Evolutionary conservation across 2,329 filamentous ascomycete species (phyloP).

Genomic region (Penicillium sp.): DNA sequence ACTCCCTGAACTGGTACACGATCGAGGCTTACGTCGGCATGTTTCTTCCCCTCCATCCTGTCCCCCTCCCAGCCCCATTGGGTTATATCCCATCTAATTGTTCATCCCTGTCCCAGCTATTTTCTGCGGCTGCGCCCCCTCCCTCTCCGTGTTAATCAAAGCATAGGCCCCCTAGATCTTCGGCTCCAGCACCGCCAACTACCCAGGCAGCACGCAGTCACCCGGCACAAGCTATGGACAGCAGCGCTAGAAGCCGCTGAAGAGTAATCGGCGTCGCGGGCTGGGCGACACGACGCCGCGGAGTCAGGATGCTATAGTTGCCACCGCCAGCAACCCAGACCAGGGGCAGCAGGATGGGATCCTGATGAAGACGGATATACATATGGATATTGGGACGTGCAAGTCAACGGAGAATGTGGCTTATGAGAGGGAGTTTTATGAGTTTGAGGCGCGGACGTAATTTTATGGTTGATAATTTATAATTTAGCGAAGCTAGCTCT

Average conservation of each 20-base stretch:
- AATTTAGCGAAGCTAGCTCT: too few species aligned
- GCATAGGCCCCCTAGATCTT: constrained; percentile 9
- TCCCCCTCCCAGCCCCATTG: too few species aligned
- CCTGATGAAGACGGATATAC: constrained; percentile 20
- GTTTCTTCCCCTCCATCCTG: not conserved
- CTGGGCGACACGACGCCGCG: not conserved
- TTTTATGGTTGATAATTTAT: too few species aligned
- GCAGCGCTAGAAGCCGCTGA: not conserved
- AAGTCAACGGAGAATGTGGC: not conserved
- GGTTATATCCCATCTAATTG: not conserved
- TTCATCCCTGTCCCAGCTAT: constrained; percentile 14
- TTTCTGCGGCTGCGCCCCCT: constrained; percentile 23
- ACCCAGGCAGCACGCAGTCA: too few species aligned
- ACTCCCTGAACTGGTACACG: constrained; percentile 26
- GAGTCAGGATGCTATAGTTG: not conserved
- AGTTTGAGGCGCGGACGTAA: not conserved
- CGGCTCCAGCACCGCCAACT: not conserved
- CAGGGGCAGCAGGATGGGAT: constrained; percentile 13
- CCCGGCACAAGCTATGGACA: not conserved
- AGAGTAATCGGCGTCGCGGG: not conserved
- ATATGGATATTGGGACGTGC: constrained; percentile 6
- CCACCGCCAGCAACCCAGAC: not conserved
- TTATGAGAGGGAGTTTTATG: not conserved
- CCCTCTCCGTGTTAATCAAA: constrained; percentile 19
- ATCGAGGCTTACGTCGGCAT: constrained; percentile 25